A percentile compares a stretch with the other conserved stretches of the same genome.
phyloP scores from a whole-genome alignment of 106 monocot genomes.

The Chionographis japonica region DNA sequence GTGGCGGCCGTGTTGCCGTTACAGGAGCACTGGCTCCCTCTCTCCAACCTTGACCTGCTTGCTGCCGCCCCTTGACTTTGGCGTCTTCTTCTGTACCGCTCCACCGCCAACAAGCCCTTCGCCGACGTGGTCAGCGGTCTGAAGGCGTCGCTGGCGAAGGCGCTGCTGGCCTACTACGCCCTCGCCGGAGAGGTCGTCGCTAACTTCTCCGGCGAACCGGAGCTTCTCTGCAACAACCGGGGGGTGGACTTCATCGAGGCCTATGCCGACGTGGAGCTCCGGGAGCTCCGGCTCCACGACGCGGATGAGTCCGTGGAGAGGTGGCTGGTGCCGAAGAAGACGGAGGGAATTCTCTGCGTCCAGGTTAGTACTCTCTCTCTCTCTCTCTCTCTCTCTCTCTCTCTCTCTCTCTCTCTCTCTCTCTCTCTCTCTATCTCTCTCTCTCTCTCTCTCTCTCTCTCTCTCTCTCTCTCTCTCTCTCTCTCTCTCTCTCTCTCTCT shows the following conservation, averaged over 20 bases:
- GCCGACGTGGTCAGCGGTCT: constrained; percentile 22
- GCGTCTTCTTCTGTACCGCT: constrained; percentile 62
- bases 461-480: too few species aligned
- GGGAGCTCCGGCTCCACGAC: constrained; percentile 36
- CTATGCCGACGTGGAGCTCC: constrained; percentile 37
- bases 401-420: too few species aligned
- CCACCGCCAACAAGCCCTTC: not conserved
- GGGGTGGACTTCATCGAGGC: constrained; percentile 72
- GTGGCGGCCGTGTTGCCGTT: constrained; percentile 49
- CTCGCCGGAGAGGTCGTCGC: constrained; percentile 65
- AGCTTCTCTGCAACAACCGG: constrained; percentile 72
- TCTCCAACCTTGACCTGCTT: constrained; percentile 85
- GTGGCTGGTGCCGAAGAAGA: constrained; percentile 60
- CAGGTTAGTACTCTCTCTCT: constrained; percentile 24
- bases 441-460: too few species aligned
- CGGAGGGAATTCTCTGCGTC: constrained; percentile 38
- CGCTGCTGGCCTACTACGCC: constrained; percentile 60
- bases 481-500: too few species aligned
- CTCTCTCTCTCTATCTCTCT: too few species aligned
- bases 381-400: too few species aligned
- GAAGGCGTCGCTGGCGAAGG: constrained; percentile 45
- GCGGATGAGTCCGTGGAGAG: constrained; percentile 47
- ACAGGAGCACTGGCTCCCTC: constrained; percentile 57
- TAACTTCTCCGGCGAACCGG: constrained; percentile 57
- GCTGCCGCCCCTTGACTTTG: constrained; percentile 62